A percentile compares a stretch with the other conserved stretches of the same genome.
phyloP scores from a whole-genome alignment of 176 grass and related monocot species.

The Tillandsia leiboldiana region DNA sequence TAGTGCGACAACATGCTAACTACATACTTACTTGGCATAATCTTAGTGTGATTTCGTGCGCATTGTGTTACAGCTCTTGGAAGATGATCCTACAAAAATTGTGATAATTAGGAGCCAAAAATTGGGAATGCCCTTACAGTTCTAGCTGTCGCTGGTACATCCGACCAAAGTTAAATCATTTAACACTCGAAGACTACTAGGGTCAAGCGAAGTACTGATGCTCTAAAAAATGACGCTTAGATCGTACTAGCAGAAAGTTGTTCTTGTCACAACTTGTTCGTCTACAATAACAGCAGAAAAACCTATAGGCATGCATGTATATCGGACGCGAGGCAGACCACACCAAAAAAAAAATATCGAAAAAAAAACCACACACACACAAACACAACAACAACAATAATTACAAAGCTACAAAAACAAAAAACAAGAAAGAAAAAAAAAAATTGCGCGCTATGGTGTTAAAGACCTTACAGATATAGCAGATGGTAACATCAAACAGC shows the following conservation, averaged over 20 bases:
- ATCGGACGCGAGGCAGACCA: too few species aligned
- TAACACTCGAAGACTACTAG: background rate
- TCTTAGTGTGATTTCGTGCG: background rate
- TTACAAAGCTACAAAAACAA: too few species aligned
- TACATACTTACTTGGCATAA: background rate
- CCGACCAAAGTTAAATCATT: background rate
- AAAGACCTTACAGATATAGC: too few species aligned
- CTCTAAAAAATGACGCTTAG: background rate
- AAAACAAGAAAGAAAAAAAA: too few species aligned
- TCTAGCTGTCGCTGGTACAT: slow-evolving; percentile 16
- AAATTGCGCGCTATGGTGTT: too few species aligned
- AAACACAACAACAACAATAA: too few species aligned
- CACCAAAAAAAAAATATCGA: too few species aligned
- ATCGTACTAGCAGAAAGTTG: background rate
- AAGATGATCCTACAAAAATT: slow-evolving; percentile 33
- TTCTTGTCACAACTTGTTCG: background rate
- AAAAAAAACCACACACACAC: too few species aligned
- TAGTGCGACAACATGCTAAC: background rate
- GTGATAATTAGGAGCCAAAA: slow-evolving; percentile 20
- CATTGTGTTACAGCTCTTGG: slow-evolving; percentile 20
- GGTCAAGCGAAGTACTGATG: background rate
- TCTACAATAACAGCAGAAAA: too few species aligned
- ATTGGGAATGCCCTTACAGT: slow-evolving; percentile 20
- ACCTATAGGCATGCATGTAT: too few species aligned
- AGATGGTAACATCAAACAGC: too few species aligned